Percentiles rank a stretch among this genome's conserved stretches.
These are phyloP conservation scores for Cyanidiococcus yangmingshanensis DNA, from an alignment of 23 red algal species.

Conservation along the genomic window DNA sequence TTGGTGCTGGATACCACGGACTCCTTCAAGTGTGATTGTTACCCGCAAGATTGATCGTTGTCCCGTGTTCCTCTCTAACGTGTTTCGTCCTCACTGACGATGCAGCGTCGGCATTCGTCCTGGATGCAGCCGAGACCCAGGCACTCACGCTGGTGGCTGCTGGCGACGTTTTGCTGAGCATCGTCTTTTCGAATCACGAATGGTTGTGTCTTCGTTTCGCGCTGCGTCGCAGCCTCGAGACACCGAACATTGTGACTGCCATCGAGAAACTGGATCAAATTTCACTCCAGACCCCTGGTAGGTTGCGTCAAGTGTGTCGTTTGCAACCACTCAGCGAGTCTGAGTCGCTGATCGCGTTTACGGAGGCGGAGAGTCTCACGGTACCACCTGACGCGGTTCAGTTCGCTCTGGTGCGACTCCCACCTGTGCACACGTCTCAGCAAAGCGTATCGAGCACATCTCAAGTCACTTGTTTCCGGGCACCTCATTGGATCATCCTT, in stretches of 20 bases:
- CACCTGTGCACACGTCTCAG: not conserved
- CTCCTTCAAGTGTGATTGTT: not conserved
- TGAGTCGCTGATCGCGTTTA: not conserved
- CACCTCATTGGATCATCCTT: not conserved
- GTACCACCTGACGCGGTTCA: not conserved
- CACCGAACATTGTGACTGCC: not conserved
- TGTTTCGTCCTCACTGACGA: not conserved
- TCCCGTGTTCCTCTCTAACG: not conserved
- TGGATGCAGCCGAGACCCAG: not conserved
- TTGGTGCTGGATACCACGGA: not conserved
- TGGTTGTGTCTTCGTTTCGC: not conserved
- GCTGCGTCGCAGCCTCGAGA: not conserved
- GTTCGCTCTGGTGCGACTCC: slow-evolving; percentile 1
- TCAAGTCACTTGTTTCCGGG: not conserved
- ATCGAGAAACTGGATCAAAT: not conserved
- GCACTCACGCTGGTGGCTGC: not conserved
- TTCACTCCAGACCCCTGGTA: not conserved
- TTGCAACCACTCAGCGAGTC: not conserved
- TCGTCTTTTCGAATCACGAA: not conserved
- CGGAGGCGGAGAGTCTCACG: not conserved
- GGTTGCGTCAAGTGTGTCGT: not conserved
- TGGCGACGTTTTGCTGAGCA: not conserved
- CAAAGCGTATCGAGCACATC: not conserved
- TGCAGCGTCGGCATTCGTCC: not conserved
- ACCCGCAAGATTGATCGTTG: not conserved